Percentiles rank a stretch among this genome's conserved stretches.
Conservation (phyloP, 352 stramenopile genomes). For the Pythium sukuiense region DNA sequence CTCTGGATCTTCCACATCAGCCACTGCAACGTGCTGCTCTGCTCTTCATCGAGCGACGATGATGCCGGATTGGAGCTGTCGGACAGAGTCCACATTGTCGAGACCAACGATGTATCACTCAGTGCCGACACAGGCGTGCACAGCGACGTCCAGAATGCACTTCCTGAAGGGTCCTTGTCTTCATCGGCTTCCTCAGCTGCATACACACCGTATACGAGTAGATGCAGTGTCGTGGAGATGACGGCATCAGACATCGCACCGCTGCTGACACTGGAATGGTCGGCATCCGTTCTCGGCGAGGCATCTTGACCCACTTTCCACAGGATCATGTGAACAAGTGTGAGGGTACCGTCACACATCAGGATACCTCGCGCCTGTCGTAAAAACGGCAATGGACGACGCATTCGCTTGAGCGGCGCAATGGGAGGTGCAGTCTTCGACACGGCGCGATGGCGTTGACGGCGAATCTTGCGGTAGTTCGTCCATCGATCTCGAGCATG, state of each 20-base stretch:
- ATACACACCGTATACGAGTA: slow-evolving; percentile 80
- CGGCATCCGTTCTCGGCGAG: neutral
- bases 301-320: slow-evolving; percentile 47
- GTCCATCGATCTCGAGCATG: slow-evolving; percentile 82
- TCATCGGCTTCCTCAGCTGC: slow-evolving; percentile 34
- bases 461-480: slow-evolving; percentile 62
- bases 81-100: slow-evolving; percentile 54
- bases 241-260: slow-evolving; percentile 71
- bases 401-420: slow-evolving; percentile 29
- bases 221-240: slow-evolving; percentile 78
- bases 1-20: slow-evolving; percentile 59
- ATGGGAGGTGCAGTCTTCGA: slow-evolving; percentile 18
- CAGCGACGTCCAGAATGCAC: slow-evolving; percentile 57
- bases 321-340: slow-evolving; percentile 64
- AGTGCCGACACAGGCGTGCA: slow-evolving; percentile 34
- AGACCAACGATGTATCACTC: slow-evolving; percentile 46
- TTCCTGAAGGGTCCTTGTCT: slow-evolving; percentile 11
- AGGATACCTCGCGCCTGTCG: slow-evolving; percentile 58
- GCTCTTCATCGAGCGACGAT: slow-evolving; percentile 54
- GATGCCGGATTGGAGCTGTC: slow-evolving; percentile 45
- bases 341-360: slow-evolving; percentile 65
- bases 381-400: slow-evolving; percentile 44
- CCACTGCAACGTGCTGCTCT: slow-evolving; percentile 75
- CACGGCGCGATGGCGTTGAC: slow-evolving; percentile 17
- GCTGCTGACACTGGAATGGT: slow-evolving; percentile 5